Conservation (phyloP, 306 rosid genomes). For the Malus sieversii region DNA sequence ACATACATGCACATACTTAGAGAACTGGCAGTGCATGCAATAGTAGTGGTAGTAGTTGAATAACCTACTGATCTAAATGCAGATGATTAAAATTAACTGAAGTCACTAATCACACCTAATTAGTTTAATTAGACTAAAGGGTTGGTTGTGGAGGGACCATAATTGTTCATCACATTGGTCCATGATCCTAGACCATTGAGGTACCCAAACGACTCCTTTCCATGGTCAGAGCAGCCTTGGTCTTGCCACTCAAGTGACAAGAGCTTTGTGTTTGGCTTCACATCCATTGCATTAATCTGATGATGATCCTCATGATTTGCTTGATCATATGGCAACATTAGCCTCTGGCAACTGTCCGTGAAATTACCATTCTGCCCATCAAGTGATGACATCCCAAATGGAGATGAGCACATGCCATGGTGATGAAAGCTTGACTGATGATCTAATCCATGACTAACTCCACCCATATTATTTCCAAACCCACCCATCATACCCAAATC, state of each 20-base stretch:
- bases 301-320: slow-evolving; percentile 22
- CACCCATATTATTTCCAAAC: slow-evolving; percentile 15
- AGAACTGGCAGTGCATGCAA: not conserved
- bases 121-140: slow-evolving; percentile 33
- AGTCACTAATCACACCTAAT: slow-evolving; percentile 24
- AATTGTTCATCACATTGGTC: slow-evolving; percentile 63
- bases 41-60: not conserved
- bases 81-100: not conserved
- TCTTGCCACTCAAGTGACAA: slow-evolving; percentile 94
- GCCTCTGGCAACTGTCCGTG: slow-evolving; percentile 68
- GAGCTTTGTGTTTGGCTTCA: slow-evolving; percentile 73
- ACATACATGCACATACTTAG: not conserved
- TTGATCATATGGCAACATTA: slow-evolving; percentile 65
- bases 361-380: slow-evolving; percentile 35
- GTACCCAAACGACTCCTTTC: slow-evolving; percentile 62
- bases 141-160: slow-evolving; percentile 62
- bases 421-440: slow-evolving; percentile 30
- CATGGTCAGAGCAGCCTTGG: slow-evolving; percentile 61
- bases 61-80: not conserved
- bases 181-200: slow-evolving; percentile 60
- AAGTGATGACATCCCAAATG: slow-evolving; percentile 45
- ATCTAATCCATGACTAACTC: slow-evolving; percentile 23
- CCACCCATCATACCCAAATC: slow-evolving; percentile 38
- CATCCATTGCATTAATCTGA: slow-evolving; percentile 41
- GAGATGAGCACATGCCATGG: slow-evolving; percentile 31